Evolutionary conservation across 2,329 filamentous ascomycete species (phyloP).

Genomic region (Aspergillus flavus): DNA sequence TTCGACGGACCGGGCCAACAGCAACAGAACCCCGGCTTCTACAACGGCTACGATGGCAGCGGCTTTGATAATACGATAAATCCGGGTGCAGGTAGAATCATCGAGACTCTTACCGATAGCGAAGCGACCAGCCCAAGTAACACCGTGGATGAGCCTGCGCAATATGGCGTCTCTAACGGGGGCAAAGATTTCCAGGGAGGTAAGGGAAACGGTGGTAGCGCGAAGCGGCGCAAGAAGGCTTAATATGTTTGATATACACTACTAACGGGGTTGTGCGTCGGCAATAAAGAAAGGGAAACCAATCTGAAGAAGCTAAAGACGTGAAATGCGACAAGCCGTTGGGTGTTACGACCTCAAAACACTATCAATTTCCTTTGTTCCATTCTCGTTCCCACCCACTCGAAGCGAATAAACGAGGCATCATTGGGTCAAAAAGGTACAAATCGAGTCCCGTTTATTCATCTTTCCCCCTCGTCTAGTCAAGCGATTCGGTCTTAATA

Average conservation of each 20-base stretch:
- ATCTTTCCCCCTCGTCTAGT: neutral
- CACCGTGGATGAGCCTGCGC: constrained; percentile 34
- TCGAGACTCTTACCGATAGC: constrained; percentile 50
- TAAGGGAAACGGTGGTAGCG: constrained; percentile 28
- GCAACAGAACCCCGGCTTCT: constrained; percentile 30
- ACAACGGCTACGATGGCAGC: constrained; percentile 36
- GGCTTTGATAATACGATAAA: constrained; percentile 25
- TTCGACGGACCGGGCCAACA: constrained; percentile 32
- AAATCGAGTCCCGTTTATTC: neutral
- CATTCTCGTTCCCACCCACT: constrained; percentile 1
- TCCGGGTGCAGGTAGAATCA: constrained; percentile 30
- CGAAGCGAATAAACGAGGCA: constrained; percentile 3
- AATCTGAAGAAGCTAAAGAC: neutral
- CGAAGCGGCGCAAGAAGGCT: constrained; percentile 37
- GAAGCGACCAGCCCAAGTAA: constrained; percentile 46
- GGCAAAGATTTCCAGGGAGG: constrained; percentile 21
- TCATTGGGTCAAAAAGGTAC: constrained; percentile 8
- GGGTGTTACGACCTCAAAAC: neutral
- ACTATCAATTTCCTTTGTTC: constrained; percentile 1
- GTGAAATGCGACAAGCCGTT: neutral
- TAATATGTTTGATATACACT: constrained; percentile 20
- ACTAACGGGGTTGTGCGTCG: constrained; percentile 12
- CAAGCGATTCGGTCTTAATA: neutral
- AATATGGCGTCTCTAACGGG: constrained; percentile 16
- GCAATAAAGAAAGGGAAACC: constrained; percentile 4